phyloP scores from a whole-genome alignment of 1,139 yeast species.

The Tardiomyces blankii region DNA sequence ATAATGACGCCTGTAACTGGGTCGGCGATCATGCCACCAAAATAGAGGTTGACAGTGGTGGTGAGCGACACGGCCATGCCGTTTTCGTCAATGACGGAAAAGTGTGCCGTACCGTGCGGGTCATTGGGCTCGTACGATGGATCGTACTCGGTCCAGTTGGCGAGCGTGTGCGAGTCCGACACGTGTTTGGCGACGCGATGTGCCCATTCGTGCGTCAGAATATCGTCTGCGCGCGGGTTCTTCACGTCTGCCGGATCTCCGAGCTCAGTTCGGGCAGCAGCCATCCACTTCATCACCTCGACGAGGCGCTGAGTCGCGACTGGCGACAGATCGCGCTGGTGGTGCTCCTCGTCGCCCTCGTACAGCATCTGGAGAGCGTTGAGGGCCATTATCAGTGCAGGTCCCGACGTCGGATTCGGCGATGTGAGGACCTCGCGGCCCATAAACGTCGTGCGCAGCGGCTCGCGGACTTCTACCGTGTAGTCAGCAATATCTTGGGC shows the following conservation, averaged over 20 bases:
- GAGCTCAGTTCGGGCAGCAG: constrained; percentile 67
- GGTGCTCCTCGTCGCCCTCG: constrained; percentile 23
- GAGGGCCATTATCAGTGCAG: constrained; percentile 69
- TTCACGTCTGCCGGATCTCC: constrained; percentile 47
- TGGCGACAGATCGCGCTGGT: constrained; percentile 30
- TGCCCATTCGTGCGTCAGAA: constrained; percentile 45
- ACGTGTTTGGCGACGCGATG: constrained; percentile 35
- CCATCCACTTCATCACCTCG: constrained; percentile 92
- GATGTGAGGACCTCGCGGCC: constrained; percentile 51
- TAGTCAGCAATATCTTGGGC: constrained; percentile 56
- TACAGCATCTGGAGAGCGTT: constrained; percentile 40
- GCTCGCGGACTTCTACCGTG: constrained; percentile 41
- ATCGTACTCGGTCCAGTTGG: constrained; percentile 58
- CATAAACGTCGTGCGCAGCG: constrained; percentile 39
- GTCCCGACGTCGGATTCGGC: constrained; percentile 76
- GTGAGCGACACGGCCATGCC: constrained; percentile 78
- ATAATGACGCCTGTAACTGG: constrained; percentile 70
- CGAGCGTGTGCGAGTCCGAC: constrained; percentile 43
- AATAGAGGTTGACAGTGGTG: constrained; percentile 76
- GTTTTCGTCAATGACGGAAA: constrained; percentile 57
- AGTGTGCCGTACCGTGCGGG: constrained; percentile 84
- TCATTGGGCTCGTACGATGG: constrained; percentile 68
- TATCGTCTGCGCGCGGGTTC: constrained; percentile 23
- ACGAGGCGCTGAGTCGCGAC: constrained; percentile 55
- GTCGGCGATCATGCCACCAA: constrained; percentile 78